A percentile compares a stretch with the other conserved stretches of the same genome.
Conservation (phyloP, 2,329 filamentous ascomycete species). For the Polychaeton citri region DNA sequence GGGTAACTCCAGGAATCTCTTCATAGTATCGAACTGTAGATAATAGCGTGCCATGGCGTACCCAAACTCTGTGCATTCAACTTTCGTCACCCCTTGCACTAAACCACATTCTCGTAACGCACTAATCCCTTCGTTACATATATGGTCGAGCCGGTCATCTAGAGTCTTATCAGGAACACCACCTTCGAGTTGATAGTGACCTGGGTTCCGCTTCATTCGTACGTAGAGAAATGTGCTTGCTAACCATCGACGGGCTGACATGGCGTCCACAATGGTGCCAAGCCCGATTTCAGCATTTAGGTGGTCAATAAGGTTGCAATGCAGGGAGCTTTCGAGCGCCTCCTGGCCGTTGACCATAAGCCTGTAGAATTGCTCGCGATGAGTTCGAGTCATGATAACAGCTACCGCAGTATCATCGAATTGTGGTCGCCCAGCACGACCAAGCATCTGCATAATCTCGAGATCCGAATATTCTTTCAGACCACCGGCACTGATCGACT, state of each 20-base stretch:
- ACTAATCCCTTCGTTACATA: conserved; percentile 56
- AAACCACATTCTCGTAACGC: conserved; percentile 49
- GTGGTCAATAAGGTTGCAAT: conserved; percentile 69
- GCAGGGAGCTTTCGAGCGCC: conserved; percentile 62
- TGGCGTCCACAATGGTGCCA: conserved; percentile 52
- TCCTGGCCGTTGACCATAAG: conserved; percentile 61
- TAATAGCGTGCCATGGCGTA: conserved; percentile 75
- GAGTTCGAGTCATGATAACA: conserved; percentile 63
- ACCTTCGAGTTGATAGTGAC: conserved; percentile 53
- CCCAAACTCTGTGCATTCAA: conserved; percentile 59
- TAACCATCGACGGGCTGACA: conserved; percentile 61
- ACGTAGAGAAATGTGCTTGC: conserved; percentile 66
- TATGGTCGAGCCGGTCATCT: conserved; percentile 53
- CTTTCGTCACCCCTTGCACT: conserved; percentile 31
- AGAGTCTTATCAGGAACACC: conserved; percentile 36
- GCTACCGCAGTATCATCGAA: conserved; percentile 66
- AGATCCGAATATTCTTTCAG: conserved; percentile 62
- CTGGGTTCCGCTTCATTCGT: conserved; percentile 56
- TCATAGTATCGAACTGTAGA: conserved; percentile 69
- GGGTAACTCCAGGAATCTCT: conserved; percentile 50
- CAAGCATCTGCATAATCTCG: conserved; percentile 85
- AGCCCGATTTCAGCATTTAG: conserved; percentile 73
- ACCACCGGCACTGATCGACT: conserved; percentile 25
- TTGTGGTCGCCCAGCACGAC: conserved; percentile 69
- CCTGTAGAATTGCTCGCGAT: conserved; percentile 54